Evolutionary conservation across 148 eudicot species (phyloP).

Genomic region (Bassia scoparia): DNA sequence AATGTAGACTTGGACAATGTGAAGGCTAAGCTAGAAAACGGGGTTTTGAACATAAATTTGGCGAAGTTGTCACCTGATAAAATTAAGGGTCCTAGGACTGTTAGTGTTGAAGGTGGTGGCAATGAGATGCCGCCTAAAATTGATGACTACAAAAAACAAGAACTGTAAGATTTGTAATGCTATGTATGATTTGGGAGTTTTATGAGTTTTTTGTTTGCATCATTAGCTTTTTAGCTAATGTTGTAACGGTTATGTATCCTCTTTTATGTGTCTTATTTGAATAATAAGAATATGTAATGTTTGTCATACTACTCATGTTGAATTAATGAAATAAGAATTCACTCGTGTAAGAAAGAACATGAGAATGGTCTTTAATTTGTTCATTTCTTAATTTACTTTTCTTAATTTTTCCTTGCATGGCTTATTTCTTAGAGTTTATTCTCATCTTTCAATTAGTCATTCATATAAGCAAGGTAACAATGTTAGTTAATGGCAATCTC

Average conservation of each 20-base stretch:
- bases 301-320: too few relatives aligned
- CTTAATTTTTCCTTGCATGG: too few relatives aligned
- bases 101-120: constrained; percentile 25
- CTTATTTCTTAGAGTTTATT: too few relatives aligned
- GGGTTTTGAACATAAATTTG: constrained; percentile 30
- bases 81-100: constrained; percentile 30
- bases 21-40: constrained; percentile 35
- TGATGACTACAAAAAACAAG: constrained; percentile 14
- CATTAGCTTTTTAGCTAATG: not conserved
- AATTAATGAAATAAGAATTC: too few relatives aligned
- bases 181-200: not conserved
- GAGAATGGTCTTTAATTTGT: too few relatives aligned
- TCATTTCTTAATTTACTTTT: too few relatives aligned
- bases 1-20: constrained; percentile 34
- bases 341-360: not conserved
- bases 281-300: too few relatives aligned
- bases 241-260: not conserved
- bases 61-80: constrained; percentile 26
- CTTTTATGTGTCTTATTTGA: too few relatives aligned
- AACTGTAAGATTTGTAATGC: constrained; percentile 8
- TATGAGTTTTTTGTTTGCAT: not conserved
- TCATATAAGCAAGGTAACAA: too few relatives aligned
- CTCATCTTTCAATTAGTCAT: too few relatives aligned
- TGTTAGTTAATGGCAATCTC: too few relatives aligned
- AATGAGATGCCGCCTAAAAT: not conserved